These are phyloP conservation scores for Rhytidiadelphus loreus DNA, from an alignment of 225 moss, liverwort and hornwort genomes.

Conservation along the genomic window DNA sequence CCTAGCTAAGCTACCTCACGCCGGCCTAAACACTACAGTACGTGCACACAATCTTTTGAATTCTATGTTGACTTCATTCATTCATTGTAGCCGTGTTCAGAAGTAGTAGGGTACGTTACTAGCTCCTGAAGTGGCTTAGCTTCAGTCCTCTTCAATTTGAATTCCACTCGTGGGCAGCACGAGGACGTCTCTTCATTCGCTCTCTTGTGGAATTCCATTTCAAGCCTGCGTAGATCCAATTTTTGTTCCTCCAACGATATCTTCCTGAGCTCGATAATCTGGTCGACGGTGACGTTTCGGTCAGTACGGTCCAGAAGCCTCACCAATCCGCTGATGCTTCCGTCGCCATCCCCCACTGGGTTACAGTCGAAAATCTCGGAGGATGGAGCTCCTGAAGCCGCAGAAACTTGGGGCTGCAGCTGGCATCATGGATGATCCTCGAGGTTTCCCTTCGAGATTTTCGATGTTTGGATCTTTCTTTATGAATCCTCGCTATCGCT, in stretches of 20 bases:
- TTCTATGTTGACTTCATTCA: no score
- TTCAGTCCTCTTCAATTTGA: no score
- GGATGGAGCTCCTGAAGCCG: background rate
- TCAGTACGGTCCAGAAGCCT: background rate
- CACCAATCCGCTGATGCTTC: background rate
- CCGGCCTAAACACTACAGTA: no score
- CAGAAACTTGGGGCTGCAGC: background rate
- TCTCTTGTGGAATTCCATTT: background rate
- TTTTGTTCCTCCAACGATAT: fast-evolving
- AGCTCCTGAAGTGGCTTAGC: no score
- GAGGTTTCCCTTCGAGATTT: no score
- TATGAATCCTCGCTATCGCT: background rate
- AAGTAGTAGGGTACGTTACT: no score
- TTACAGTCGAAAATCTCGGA: background rate
- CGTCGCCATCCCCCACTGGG: background rate
- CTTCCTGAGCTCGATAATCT: background rate
- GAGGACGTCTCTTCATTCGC: background rate
- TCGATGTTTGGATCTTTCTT: background rate
- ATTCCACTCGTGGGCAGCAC: background rate
- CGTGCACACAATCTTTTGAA: no score
- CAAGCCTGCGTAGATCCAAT: background rate
- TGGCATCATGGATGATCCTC: no score
- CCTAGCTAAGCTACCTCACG: no score
- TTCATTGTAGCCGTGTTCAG: no score
- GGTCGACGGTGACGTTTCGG: background rate